Evolutionary conservation across 371 early-diverging fungal genomes (phyloP).

Genomic region (Lichtheimia ornata): DNA sequence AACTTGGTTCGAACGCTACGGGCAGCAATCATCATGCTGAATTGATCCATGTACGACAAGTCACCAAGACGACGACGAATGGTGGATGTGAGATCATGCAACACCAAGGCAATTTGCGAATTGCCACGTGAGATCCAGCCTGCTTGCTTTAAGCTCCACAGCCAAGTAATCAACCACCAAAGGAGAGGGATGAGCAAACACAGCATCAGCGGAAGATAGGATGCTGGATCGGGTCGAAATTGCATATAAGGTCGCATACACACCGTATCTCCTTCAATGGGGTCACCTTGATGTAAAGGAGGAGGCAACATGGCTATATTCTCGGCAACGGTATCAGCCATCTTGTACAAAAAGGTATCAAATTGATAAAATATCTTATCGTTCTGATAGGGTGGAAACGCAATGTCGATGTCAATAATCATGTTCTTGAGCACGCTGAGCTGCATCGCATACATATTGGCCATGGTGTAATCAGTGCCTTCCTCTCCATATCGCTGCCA

Average conservation of each 20-base stretch:
- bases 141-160: constrained; percentile 6
- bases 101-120: constrained; percentile 14
- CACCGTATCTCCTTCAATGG: no score
- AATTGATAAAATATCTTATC: no score
- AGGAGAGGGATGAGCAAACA: constrained; percentile 6
- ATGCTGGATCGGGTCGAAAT: constrained; percentile 6
- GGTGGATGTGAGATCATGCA: constrained; percentile 12
- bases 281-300: no score
- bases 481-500: background rate
- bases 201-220: background rate
- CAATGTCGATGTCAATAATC: no score
- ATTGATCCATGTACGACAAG: constrained; percentile 10
- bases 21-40: constrained; percentile 2
- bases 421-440: constrained; percentile 3
- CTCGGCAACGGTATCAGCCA: no score
- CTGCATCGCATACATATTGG: constrained; percentile 16
- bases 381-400: no score
- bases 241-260: no score
- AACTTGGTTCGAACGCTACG: constrained; percentile 1
- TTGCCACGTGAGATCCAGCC: constrained; percentile 20
- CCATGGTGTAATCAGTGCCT: background rate
- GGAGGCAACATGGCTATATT: no score
- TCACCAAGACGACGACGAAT: constrained; percentile 11
- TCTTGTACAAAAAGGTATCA: no score
- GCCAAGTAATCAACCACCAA: constrained; percentile 20